A percentile compares a stretch with the other conserved stretches of the same genome.
These are phyloP conservation scores for Tritrichomonas musculus DNA, from an alignment of 208 protist genomes.

Conservation along the genomic window DNA sequence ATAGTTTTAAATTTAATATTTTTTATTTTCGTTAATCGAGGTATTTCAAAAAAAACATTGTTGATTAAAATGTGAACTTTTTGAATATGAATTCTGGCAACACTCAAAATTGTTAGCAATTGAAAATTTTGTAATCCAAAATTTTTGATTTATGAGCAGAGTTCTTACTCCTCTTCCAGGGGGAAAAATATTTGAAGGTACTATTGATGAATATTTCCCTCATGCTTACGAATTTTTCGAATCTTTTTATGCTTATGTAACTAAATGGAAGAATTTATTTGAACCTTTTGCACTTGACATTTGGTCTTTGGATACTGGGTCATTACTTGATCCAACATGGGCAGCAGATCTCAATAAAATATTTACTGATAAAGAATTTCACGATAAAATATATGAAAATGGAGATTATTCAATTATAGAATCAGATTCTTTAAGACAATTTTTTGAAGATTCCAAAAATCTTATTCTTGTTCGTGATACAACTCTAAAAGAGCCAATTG, in stretches of 20 bases:
- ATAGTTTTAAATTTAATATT: too few species aligned
- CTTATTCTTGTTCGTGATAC: not conserved
- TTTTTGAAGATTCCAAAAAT: not conserved
- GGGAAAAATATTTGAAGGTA: not conserved
- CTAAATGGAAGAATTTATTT: not conserved
- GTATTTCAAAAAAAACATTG: too few species aligned
- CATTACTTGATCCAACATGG: not conserved
- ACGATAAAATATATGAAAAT: not conserved
- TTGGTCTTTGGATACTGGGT: not conserved
- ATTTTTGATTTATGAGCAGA: too few species aligned
- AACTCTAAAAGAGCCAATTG: not conserved
- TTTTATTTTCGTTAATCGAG: too few species aligned
- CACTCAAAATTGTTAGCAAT: too few species aligned
- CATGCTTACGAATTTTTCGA: not conserved
- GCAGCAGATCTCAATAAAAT: not conserved
- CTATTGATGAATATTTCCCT: not conserved
- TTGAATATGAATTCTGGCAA: too few species aligned
- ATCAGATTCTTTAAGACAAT: not conserved
- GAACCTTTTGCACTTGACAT: not conserved
- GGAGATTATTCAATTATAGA: not conserved
- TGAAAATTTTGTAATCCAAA: too few species aligned
- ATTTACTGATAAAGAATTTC: slow-evolving; percentile 21
- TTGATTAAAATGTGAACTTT: too few species aligned
- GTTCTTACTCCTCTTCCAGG: not conserved
- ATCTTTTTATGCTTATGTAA: not conserved